These are phyloP conservation scores for Amphicarpaea edgeworthii DNA, from an alignment of 306 rosid species.

Conservation along the genomic window DNA sequence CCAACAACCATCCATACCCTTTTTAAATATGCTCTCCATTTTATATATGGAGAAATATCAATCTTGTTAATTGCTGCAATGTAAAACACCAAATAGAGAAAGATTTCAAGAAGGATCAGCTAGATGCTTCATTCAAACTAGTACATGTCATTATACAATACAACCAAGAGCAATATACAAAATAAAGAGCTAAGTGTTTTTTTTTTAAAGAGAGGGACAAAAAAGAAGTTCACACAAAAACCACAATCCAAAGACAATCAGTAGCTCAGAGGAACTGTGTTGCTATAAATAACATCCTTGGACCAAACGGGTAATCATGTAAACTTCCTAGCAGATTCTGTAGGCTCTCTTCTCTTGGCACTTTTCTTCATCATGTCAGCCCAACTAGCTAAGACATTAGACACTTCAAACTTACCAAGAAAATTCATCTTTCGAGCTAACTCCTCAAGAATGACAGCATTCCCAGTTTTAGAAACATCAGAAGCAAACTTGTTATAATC, in stretches of 20 bases:
- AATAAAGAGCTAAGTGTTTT: background rate
- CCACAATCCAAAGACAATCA: constrained; percentile 3
- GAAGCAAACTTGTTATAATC: no score
- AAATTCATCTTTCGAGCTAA: constrained; percentile 79
- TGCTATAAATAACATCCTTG: constrained; percentile 13
- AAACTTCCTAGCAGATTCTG: constrained; percentile 39
- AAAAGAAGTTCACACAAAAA: constrained; percentile 11
- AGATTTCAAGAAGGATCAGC: constrained; percentile 6
- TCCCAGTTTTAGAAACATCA: constrained; percentile 82
- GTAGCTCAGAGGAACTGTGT: background rate
- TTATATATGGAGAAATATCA: background rate
- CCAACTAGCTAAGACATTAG: constrained; percentile 74
- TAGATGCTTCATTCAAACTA: constrained; percentile 46
- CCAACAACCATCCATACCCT: no score
- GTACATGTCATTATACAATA: constrained; percentile 41
- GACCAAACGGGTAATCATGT: constrained; percentile 31
- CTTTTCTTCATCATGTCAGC: constrained; percentile 80
- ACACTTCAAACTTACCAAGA: constrained; percentile 80
- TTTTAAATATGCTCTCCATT: no score
- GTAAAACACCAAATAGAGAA: background rate
- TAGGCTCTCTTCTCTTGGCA: constrained; percentile 58
- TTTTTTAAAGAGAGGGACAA: background rate
- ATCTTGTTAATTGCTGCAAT: constrained; percentile 11
- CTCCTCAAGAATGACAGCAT: constrained; percentile 74
- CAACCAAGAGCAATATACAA: constrained; percentile 41